Evolutionary conservation across 2,329 filamentous ascomycete species (phyloP).

Genomic region (Colletotrichum karsti): DNA sequence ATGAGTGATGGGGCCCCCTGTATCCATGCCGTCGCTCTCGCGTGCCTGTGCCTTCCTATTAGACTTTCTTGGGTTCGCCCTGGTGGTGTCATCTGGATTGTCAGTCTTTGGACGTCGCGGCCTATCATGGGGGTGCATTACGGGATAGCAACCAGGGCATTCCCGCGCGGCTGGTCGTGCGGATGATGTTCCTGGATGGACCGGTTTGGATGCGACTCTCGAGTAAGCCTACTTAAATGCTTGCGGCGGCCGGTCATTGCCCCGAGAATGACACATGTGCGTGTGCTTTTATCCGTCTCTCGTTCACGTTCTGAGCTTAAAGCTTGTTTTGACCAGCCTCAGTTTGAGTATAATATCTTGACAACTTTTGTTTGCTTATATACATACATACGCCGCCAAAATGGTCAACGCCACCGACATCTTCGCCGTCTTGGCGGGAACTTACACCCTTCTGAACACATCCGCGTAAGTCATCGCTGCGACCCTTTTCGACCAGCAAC

Average conservation of each 20-base stretch:
- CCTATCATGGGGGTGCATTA: conserved; percentile 1
- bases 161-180: conserved; percentile 1
- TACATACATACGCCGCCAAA: neutral
- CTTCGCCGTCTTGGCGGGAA: conserved; percentile 26
- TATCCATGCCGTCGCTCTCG: neutral
- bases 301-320: neutral
- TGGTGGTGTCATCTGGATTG: neutral
- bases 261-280: neutral
- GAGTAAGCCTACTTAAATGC: neutral
- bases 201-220: no score
- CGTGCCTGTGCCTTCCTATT: neutral
- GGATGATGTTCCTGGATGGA: neutral
- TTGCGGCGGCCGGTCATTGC: neutral
- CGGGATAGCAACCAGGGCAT: neutral
- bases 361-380: neutral
- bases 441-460: conserved; percentile 29
- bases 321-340: neutral
- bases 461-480: conserved; percentile 8
- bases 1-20: neutral
- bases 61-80: neutral
- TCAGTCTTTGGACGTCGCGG: neutral
- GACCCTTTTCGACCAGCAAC: accelerated
- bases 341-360: neutral
- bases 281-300: neutral
- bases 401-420: conserved; percentile 29